phyloP scores from a whole-genome alignment of 768 basidiomycete species.

The Russula brevipes region DNA sequence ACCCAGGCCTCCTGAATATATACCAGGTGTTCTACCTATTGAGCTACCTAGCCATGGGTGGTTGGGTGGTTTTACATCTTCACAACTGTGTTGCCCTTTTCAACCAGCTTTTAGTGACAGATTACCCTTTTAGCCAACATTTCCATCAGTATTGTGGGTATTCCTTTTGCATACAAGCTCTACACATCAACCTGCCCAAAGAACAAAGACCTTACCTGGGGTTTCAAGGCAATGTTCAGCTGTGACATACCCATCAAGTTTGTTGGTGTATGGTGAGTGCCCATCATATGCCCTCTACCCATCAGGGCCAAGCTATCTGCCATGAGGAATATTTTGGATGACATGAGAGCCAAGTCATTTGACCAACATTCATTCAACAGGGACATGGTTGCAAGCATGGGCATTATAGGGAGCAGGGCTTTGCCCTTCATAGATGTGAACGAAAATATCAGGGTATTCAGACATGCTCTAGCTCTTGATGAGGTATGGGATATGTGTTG shows the following conservation, averaged over 20 bases:
- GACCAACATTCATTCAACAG: slow-evolving; percentile 30
- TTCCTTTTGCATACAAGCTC: slow-evolving; percentile 70
- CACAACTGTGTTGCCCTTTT: no score
- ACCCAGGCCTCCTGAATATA: no score
- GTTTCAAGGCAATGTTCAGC: slow-evolving; percentile 72
- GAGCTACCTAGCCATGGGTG: no score
- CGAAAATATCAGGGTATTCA: slow-evolving; percentile 58
- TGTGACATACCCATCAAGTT: slow-evolving; percentile 65
- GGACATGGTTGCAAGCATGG: slow-evolving; percentile 80
- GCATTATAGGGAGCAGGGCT: slow-evolving; percentile 50
- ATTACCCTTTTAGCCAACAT: no score
- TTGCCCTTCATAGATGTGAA: slow-evolving; percentile 68
- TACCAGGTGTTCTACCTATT: no score
- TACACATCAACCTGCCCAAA: slow-evolving; percentile 50
- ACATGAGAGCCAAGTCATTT: no score
- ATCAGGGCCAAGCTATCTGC: no score
- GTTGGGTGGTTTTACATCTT: no score
- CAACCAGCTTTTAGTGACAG: no score
- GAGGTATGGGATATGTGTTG: slow-evolving; percentile 43
- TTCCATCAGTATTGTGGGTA: no score
- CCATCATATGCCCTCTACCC: neutral
- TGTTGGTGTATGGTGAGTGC: slow-evolving; percentile 65
- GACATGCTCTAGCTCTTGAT: slow-evolving; percentile 74
- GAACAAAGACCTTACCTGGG: slow-evolving; percentile 46
- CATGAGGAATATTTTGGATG: no score